A percentile compares a stretch with the other conserved stretches of the same genome.
These are phyloP conservation scores for Ophioceras dolichostomum DNA, from an alignment of 2,329 filamentous ascomycete species.

Conservation along the genomic window DNA sequence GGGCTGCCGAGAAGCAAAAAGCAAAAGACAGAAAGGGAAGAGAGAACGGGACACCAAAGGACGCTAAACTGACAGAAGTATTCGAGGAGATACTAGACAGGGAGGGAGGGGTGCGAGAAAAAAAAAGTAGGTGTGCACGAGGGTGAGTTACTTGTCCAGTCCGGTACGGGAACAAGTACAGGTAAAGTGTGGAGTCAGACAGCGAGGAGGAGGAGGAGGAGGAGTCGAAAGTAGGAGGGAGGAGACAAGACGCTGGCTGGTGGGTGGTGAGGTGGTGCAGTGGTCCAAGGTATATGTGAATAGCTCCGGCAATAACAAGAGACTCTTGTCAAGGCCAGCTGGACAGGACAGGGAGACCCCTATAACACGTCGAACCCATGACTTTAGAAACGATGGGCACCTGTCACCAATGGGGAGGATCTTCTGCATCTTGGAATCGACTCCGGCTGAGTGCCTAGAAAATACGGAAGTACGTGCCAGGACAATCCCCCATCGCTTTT, in stretches of 20 bases:
- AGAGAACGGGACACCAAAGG: conserved; percentile 1
- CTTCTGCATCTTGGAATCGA: no score
- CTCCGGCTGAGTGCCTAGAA: no score
- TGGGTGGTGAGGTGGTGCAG: neutral
- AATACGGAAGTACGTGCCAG: no score
- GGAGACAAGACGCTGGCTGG: neutral
- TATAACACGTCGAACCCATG: conserved; percentile 1
- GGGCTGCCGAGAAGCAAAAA: neutral
- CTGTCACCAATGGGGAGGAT: no score
- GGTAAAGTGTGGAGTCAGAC: neutral
- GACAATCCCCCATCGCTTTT: no score
- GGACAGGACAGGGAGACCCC: neutral
- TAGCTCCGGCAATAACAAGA: neutral
- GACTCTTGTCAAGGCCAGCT: neutral
- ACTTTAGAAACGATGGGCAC: neutral
- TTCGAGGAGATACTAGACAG: neutral
- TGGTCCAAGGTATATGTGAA: neutral
- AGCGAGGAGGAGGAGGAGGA: neutral
- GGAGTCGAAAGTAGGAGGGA: neutral
- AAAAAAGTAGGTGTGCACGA: neutral
- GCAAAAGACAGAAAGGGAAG: neutral
- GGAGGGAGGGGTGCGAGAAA: neutral
- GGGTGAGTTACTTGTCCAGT: no score
- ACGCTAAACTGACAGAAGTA: neutral
- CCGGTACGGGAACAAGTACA: no score